Evolutionary conservation across 108 stramenopile species (phyloP).

Genomic region (Mediolabrus comicus): DNA sequence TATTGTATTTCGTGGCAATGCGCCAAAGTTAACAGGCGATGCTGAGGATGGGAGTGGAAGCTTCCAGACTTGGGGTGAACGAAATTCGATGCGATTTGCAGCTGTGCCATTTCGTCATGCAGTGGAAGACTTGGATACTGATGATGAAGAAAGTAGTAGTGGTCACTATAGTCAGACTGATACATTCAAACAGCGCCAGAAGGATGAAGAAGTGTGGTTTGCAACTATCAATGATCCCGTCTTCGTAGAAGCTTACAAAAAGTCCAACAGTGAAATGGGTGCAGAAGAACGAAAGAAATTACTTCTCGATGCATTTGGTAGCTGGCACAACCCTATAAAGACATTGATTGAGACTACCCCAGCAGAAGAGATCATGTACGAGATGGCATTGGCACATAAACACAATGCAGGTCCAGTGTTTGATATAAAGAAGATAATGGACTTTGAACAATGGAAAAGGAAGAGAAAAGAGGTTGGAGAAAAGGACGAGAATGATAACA

Average conservation of each 20-base stretch:
- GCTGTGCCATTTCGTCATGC: slow-evolving; percentile 72
- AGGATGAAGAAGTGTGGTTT: slow-evolving; percentile 81
- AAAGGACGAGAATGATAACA: neutral
- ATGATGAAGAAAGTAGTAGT: neutral
- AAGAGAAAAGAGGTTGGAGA: neutral
- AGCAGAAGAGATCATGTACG: slow-evolving; percentile 76
- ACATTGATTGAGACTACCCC: slow-evolving; percentile 75
- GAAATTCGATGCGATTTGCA: slow-evolving; percentile 80
- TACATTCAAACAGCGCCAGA: slow-evolving; percentile 6
- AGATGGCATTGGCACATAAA: slow-evolving; percentile 74
- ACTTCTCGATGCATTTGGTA: slow-evolving; percentile 66
- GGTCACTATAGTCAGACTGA: slow-evolving; percentile 10
- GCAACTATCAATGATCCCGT: slow-evolving; percentile 70
- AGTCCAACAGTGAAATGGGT: slow-evolving; percentile 34
- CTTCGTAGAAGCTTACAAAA: slow-evolving; percentile 17
- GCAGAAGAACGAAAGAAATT: slow-evolving; percentile 49
- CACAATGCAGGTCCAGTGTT: slow-evolving; percentile 65
- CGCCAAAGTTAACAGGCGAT: slow-evolving; percentile 43
- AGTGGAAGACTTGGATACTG: slow-evolving; percentile 6
- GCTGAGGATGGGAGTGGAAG: slow-evolving; percentile 52
- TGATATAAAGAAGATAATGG: slow-evolving; percentile 59
- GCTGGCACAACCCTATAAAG: slow-evolving; percentile 83
- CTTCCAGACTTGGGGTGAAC: slow-evolving; percentile 88
- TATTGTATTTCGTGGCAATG: slow-evolving; percentile 84
- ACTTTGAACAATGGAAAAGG: slow-evolving; percentile 28